Evolutionary conservation across 768 basidiomycete species (phyloP).

Genomic region (Pleurotus tuoliensis): DNA sequence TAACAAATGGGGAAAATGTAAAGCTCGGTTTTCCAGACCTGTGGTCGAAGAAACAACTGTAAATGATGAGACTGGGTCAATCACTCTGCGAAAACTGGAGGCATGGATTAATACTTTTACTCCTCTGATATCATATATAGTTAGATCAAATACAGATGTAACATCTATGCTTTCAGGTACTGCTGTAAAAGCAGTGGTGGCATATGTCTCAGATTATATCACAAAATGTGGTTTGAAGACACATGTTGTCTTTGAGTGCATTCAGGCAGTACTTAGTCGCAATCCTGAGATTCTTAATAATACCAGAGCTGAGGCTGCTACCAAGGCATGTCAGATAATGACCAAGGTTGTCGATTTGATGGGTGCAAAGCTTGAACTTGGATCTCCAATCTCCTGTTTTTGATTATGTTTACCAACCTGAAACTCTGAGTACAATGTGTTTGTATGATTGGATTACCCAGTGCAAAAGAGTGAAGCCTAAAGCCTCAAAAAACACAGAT

Average conservation of each 20-base stretch:
- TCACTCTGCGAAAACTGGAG: not conserved
- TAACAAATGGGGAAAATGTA: too few species aligned
- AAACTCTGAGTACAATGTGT: too few species aligned
- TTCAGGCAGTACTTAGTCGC: slow-evolving; percentile 13
- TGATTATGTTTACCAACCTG: too few species aligned
- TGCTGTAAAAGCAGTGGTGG: slow-evolving; percentile 25
- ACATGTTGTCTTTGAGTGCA: too few species aligned
- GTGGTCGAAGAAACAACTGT: not conserved
- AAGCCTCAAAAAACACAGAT: not conserved
- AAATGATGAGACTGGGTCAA: not conserved
- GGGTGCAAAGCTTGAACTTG: slow-evolving; percentile 21
- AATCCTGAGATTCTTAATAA: slow-evolving; percentile 31
- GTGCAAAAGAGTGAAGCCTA: not conserved
- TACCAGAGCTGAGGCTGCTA: slow-evolving; percentile 10
- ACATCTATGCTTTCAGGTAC: slow-evolving; percentile 29
- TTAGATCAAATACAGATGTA: slow-evolving; percentile 19
- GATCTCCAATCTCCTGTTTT: too few species aligned
- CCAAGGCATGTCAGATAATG: slow-evolving; percentile 8
- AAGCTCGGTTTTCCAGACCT: not conserved
- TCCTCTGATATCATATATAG: slow-evolving; percentile 6
- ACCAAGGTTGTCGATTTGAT: slow-evolving; percentile 1
- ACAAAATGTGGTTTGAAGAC: too few species aligned
- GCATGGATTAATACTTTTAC: slow-evolving; percentile 1
- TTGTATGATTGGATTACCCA: too few species aligned
- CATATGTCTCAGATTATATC: slow-evolving; percentile 33